Conservation (phyloP, 2,329 filamentous ascomycete genomes). For the Neonectria magnoliae region DNA sequence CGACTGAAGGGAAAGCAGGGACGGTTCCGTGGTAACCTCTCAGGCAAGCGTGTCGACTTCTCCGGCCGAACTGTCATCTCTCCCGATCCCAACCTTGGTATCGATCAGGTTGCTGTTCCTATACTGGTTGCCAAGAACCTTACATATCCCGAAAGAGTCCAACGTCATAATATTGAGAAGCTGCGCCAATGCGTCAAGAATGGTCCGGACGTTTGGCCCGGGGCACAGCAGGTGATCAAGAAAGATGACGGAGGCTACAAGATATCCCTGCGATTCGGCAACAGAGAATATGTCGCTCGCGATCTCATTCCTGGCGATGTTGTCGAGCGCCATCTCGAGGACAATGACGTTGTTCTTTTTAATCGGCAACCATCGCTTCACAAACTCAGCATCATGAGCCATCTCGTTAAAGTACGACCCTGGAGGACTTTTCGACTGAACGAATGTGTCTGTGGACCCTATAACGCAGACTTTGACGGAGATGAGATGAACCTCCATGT, state of each 20-base stretch:
- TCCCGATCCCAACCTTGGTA: constrained; percentile 91
- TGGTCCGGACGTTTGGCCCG: constrained; percentile 83
- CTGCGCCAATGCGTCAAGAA: constrained; percentile 78
- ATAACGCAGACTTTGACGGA: constrained; percentile 98
- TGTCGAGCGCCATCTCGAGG: constrained; percentile 93
- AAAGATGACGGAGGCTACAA: constrained; percentile 76
- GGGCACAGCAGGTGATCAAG: constrained; percentile 84
- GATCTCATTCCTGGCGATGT: constrained; percentile 84
- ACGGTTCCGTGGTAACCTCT: constrained; percentile 95
- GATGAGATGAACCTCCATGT: constrained; percentile 99
- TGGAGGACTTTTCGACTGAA: constrained; percentile 97
- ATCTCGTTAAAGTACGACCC: constrained; percentile 90
- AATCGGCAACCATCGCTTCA: constrained; percentile 97
- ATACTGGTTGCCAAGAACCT: constrained; percentile 93
- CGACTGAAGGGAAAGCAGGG: constrained; percentile 97
- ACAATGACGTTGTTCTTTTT: constrained; percentile 96
- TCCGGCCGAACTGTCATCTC: constrained; percentile 98
- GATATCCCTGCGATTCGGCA: constrained; percentile 79
- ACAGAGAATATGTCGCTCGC: constrained; percentile 75
- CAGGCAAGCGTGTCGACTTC: constrained; percentile 98
- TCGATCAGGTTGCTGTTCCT: constrained; percentile 94
- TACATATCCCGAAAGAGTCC: constrained; percentile 92
- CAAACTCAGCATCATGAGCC: constrained; percentile 98
- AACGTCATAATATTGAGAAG: constrained; percentile 86
- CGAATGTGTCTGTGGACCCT: constrained; percentile 97